Percentiles rank a stretch among this genome's conserved stretches.
phyloP scores from a whole-genome alignment of 1,284 basidiomycete genomes.

The Farysia itapuensis region DNA sequence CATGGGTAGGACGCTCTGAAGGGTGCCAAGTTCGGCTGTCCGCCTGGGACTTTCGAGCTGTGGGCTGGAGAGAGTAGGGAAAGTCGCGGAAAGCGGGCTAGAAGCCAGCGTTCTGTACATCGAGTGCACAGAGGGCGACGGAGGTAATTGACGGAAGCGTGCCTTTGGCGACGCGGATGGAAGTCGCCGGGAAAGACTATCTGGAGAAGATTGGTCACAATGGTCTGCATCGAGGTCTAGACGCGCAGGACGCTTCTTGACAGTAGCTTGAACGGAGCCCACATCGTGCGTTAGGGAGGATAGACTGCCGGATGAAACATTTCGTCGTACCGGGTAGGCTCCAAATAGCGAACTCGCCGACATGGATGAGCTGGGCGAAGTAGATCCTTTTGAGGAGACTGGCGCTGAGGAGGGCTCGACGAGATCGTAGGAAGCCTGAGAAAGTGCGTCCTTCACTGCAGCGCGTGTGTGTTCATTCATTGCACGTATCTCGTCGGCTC shows the following conservation, averaged over 20 bases:
- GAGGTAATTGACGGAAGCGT: constrained; percentile 18
- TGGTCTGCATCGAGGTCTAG: constrained; percentile 17
- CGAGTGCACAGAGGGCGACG: constrained; percentile 15
- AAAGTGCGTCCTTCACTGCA: constrained; percentile 32
- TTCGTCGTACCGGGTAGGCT: constrained; percentile 9
- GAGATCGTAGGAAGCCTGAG: constrained; percentile 14
- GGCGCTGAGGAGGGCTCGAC: constrained; percentile 6
- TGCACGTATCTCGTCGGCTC: constrained; percentile 28
- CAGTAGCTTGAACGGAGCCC: background rate
- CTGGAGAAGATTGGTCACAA: constrained; percentile 5
- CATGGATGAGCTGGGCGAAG: constrained; percentile 12
- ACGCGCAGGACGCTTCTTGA: constrained; percentile 4
- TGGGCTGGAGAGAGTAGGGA: constrained; percentile 10
- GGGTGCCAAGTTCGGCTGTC: no score
- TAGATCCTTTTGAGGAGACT: constrained; percentile 7
- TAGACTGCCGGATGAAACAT: constrained; percentile 9
- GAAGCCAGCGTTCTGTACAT: constrained; percentile 15
- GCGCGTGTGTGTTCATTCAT: constrained; percentile 30
- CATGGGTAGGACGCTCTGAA: no score
- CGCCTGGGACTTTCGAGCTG: constrained; percentile 11
- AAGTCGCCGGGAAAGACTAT: constrained; percentile 2
- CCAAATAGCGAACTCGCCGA: constrained; percentile 18
- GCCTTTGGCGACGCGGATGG: constrained; percentile 9
- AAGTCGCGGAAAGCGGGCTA: constrained; percentile 9
- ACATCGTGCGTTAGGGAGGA: constrained; percentile 2